Evolutionary conservation across 2,329 filamentous ascomycete species (phyloP), one percentile per base, ranked within the genome.

Genomic region (Colletotrichum siamense): DNA sequence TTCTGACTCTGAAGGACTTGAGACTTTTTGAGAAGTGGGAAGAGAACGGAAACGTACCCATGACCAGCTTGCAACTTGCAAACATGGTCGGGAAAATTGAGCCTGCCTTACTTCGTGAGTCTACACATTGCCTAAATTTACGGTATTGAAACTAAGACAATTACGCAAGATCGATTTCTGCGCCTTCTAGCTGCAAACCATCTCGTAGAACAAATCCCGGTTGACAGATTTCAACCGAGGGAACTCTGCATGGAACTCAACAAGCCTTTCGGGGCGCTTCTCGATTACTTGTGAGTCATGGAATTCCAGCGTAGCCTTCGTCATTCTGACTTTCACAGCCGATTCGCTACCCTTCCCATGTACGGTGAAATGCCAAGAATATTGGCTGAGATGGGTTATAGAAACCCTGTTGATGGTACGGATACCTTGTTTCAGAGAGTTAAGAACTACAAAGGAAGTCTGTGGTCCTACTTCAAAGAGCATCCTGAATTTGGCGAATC

Each of bases 41-140:
- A 7, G 49, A 71, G 52, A 16, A 66, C 18, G 62, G 68, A 15
- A 66, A 66, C 22, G 18, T 66, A 16, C 72, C 72, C 2, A 75
- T 75, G 72, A 75, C 72, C 13, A 61, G 68, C 32, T 8, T 8
- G 9, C 49, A 75, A n/a, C 61, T 75, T 22, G 72, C 72, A 3
- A 18, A 52, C 16, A 68, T 75, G 3, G 52, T 71, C 5, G 72
- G 69, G 16, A 30, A 61, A 5, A 55, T 44, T 22, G 72, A 75
- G 12, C 52, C 72, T 16, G 34, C 39, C 12, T 62, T 75, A 13
- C 62, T 75, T 8, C 34, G 68, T 75, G 34, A 75, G 72, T 49
- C 6, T 39, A 4, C 0, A 26, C 0, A 28, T 7, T 30, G 5
- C 8, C 16, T 24, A 3, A 5, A 28, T 16, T 49, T 18, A 13